Evolutionary conservation across 331 rosid genomes (phyloP).

Genomic region (Prunus yedoensis): DNA sequence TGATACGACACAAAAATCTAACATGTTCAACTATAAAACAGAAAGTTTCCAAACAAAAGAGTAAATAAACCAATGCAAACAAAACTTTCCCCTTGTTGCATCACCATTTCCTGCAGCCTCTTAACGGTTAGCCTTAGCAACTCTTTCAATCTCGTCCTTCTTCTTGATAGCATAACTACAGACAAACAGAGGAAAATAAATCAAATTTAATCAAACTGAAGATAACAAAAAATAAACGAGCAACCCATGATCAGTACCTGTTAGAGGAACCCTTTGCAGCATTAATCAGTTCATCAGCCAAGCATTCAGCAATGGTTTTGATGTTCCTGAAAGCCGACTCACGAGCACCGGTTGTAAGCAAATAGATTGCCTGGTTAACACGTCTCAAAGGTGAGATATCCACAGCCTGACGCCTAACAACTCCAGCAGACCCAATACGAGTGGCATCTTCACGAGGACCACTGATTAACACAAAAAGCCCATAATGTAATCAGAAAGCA

Average conservation of each 20-base stretch:
- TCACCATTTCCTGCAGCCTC: constrained; percentile 4
- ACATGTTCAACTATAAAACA: not conserved
- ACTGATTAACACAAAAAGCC: constrained; percentile 29
- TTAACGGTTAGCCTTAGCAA: constrained; percentile 91
- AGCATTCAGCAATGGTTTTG: constrained; percentile 65
- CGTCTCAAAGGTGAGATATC: constrained; percentile 80
- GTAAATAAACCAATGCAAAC: constrained; percentile 1
- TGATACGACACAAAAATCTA: not conserved
- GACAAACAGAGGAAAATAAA: not conserved
- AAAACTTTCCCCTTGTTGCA: constrained; percentile 24
- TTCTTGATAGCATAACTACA: constrained; percentile 87
- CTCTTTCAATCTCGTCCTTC: constrained; percentile 87
- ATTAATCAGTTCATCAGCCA: constrained; percentile 60
- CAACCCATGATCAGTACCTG: constrained; percentile 25
- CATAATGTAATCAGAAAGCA: not conserved
- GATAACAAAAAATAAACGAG: no score
- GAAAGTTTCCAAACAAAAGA: not conserved
- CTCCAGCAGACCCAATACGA: constrained; percentile 91
- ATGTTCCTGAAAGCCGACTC: constrained; percentile 83
- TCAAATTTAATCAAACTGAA: not conserved
- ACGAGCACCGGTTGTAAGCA: constrained; percentile 83
- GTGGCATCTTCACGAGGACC: constrained; percentile 96
- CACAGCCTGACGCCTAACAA: constrained; percentile 78
- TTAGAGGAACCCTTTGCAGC: constrained; percentile 69
- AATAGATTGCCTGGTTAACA: constrained; percentile 83